Conservation (phyloP, 164 flowering plant species). For the Buxus sempervirens region DNA sequence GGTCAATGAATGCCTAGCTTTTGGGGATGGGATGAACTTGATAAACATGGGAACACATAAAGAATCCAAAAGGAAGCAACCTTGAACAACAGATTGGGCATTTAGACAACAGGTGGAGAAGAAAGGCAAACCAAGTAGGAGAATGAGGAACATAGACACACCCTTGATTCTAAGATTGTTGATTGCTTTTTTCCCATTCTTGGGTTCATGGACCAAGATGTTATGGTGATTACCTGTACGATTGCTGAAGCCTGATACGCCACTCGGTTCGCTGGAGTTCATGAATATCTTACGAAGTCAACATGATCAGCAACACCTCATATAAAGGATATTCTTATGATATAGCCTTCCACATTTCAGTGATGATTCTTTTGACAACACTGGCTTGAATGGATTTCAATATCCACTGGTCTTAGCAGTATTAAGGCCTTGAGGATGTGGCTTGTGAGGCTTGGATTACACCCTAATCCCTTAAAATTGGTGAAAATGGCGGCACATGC, state of each 20-base stretch:
- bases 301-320: not conserved
- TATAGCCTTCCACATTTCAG: not conserved
- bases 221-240: conserved; percentile 21
- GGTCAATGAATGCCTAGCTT: conserved; percentile 27
- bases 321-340: not conserved
- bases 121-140: conserved; percentile 36
- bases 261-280: not conserved
- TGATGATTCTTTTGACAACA: conserved; percentile 13
- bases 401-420: too few species aligned
- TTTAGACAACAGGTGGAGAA: conserved; percentile 14
- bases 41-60: conserved; percentile 30
- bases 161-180: conserved; percentile 67
- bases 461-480: too few species aligned
- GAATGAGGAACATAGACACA: conserved; percentile 31
- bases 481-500: too few species aligned
- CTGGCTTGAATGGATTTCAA: conserved; percentile 18
- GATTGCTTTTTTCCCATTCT: conserved; percentile 72
- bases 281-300: not conserved
- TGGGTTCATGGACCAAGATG: conserved; percentile 68
- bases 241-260: not conserved
- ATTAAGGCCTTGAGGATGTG: too few species aligned
- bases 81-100: conserved; percentile 10
- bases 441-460: too few species aligned
- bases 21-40: conserved; percentile 96
- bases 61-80: conserved; percentile 21